A percentile compares a stretch with the other conserved stretches of the same genome.
Conservation (phyloP, 306 rosid genomes). For the Prunus kanzakura region DNA sequence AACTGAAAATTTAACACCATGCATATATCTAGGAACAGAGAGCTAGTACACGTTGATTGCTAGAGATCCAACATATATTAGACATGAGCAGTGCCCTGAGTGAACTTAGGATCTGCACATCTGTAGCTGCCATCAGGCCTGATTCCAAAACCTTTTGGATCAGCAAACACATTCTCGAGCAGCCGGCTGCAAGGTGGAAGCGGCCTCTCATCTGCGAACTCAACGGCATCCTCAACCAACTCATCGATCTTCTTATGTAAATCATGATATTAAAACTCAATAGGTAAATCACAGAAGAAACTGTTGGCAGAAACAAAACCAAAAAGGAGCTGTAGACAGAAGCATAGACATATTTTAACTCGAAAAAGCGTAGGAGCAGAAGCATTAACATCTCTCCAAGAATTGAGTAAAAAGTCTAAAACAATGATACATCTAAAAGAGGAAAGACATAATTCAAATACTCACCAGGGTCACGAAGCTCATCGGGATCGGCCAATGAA, state of each 20-base stretch:
- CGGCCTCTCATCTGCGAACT: slow-evolving; percentile 86
- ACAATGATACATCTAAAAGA: background rate
- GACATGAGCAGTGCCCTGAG: slow-evolving; percentile 96
- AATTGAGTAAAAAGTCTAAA: background rate
- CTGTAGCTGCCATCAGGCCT: slow-evolving; percentile 94
- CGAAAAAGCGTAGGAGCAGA: slow-evolving; percentile 2
- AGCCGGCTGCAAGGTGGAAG: slow-evolving; percentile 80
- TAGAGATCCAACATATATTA: slow-evolving; percentile 25
- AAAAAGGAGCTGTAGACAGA: background rate
- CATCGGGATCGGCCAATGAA: slow-evolving; percentile 98
- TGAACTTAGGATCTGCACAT: slow-evolving; percentile 97
- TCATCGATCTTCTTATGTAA: slow-evolving; percentile 75
- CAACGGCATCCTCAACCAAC: slow-evolving; percentile 73
- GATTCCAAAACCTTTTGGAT: slow-evolving; percentile 98
- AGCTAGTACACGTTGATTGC: slow-evolving; percentile 11
- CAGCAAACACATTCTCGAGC: slow-evolving; percentile 92
- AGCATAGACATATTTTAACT: background rate
- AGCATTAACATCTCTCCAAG: slow-evolving; percentile 5
- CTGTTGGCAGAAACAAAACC: background rate
- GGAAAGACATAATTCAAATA: slow-evolving; percentile 21
- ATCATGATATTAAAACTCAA: background rate
- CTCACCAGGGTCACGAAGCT: slow-evolving; percentile 99
- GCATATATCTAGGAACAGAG: slow-evolving; percentile 32
- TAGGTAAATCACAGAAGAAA: background rate
- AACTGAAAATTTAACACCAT: slow-evolving; percentile 30